Conservation (phyloP, 2,329 filamentous ascomycete species). For the Colletotrichum phormii region DNA sequence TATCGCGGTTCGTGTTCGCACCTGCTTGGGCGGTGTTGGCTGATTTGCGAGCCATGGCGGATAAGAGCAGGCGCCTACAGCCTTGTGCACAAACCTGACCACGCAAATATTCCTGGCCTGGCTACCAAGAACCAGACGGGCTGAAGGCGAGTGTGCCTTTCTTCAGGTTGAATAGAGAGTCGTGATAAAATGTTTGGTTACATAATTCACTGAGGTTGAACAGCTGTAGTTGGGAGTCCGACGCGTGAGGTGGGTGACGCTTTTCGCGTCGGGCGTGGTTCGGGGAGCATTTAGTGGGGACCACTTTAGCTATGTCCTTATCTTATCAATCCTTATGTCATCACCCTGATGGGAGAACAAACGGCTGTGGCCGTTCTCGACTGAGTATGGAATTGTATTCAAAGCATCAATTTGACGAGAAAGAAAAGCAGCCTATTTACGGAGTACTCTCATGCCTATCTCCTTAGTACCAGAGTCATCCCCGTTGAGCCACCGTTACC, state of each 20-base stretch:
- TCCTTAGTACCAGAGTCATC: background rate
- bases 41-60: conserved; percentile 27
- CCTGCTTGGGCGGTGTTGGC: conserved; percentile 10
- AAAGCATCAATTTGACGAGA: background rate
- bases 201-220: conserved; percentile 13
- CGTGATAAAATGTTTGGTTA: conserved; percentile 8
- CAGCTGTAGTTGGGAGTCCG: conserved; percentile 6
- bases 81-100: background rate
- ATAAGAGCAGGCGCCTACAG: background rate
- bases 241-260: conserved; percentile 29
- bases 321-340: conserved; percentile 25
- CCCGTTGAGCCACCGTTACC: background rate
- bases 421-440: background rate
- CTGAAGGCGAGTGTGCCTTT: background rate
- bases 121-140: background rate
- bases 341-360: background rate
- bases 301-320: conserved; percentile 21
- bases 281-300: conserved; percentile 16
- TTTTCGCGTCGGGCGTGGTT: conserved; percentile 28
- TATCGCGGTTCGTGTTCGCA: conserved; percentile 24
- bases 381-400: background rate
- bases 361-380: background rate
- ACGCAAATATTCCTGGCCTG: no score
- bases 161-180: background rate
- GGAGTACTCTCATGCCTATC: no score